Base-by-base conservation (phyloP, 345 rosid species). In the Hevea brasiliensis region DNA sequence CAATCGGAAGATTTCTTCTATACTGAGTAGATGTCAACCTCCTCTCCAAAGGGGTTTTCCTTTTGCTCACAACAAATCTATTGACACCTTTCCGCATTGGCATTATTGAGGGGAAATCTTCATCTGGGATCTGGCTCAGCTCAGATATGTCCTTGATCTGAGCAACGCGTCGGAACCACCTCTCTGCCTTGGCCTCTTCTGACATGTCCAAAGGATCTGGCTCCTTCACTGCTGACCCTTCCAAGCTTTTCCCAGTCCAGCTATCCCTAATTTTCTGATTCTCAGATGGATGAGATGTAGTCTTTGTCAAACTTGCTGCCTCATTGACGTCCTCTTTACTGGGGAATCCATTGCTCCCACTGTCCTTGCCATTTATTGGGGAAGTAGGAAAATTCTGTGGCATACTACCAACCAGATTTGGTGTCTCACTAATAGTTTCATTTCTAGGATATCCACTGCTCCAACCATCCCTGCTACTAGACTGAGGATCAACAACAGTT, bases 11-110 rank as follows among this genome's bases (percentile, higher is more conserved):
- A 82, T 86, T 82, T 85, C 80, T 88, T 72, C 84, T 84, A 26
- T 92, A 87, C 78, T 84, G 96, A 67, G 92, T 86, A 67, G 99
- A 90, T 57, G 96, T 89, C 79, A 95, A 83, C 80, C 99, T 87
- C 71, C 97, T 90, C 81, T 95, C 97, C 53, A 87, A 35, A 9
- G 98, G 98, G 2, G 99, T 90, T 71, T 93, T 95, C 80, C 97
- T 87, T 80, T 93, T 95, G 91, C 99, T 95, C 67, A 92, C 91
- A 7, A 95, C 99, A 76, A 95, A 93, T 75, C 99, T 86, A 83
- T 93, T 92, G 58, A 92, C 98, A 42, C 98, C 99, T 85, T 92
- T 95, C 81, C 99, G 83, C 99, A 95, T 89, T 18, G 98, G 99
- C 99, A 95, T 92, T 83, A 93, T 95, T 13, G 96, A 91, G 0